Evolutionary conservation across 768 basidiomycete species (phyloP), one percentile per base, ranked within the genome.

Genomic region (Strobilomyces dryophilus): DNA sequence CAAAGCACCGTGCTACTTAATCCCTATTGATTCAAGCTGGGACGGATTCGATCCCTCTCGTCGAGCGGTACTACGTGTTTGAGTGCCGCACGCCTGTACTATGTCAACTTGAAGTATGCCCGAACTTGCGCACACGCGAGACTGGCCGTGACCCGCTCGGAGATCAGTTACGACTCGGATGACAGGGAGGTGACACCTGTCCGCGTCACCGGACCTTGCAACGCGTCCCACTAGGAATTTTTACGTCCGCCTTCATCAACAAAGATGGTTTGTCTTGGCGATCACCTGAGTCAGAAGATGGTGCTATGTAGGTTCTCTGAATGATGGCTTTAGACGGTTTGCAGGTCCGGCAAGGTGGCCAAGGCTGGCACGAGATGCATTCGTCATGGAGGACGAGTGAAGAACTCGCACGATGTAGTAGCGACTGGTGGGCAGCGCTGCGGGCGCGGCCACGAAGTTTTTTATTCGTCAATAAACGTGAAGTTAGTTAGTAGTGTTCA

Each of bases 111-210:
- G 20, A 7, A 4, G 36, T 40, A 24, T 40, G 29, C 37, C 24
- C 37, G 35, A 11, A 18, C 47, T n/a, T 54, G 44, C 32, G 5
- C 10, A 10, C 53, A 31, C 9, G 31, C 35, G 31, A 39, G 10
- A 21, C 40, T 24, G 34, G 15, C 2, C 3, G 40, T n/a, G 24
- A 32, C 32, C 26, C 83, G 78, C 36, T 67, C 73, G 11, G 76
- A 75, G 12, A 82, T 56, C 8, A 52, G 7, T 36, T 36, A 52
- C 15, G 11, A 29, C 35, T 52, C 32, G 31, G 10, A 45, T 31
- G 36, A 31, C 35, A 1, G 35, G 31, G 50, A 37, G 35, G 27
- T 1, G 29, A 3, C 42, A 15, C 15, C 40, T 29, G 24, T 27
- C 27, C 12, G 6, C 27, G 29, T 26, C 32, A 35, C 24, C 29